phyloP scores from a whole-genome alignment of 169 alveolate genomes.

The Plasmodium vivax region DNA sequence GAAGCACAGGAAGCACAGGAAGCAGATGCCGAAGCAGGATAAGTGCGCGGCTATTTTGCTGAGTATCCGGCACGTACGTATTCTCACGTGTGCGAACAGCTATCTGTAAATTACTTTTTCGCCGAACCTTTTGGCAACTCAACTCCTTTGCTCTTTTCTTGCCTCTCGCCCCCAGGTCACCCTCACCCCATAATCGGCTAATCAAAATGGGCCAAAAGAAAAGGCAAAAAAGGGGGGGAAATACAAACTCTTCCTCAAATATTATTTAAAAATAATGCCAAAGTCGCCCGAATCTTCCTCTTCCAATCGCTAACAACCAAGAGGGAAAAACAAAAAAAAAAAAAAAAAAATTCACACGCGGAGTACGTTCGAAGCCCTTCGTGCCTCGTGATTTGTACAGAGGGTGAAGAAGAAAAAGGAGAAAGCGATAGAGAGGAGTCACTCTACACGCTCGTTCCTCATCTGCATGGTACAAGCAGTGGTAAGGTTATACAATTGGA shows the following conservation, averaged over 20 bases:
- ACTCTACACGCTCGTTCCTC: background rate
- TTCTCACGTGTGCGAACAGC: background rate
- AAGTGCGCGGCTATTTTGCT: background rate
- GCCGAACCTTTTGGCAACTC: background rate
- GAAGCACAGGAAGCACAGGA: background rate
- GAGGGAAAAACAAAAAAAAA: background rate
- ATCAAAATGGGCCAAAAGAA: background rate
- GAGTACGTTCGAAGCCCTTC: background rate
- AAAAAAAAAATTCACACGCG: background rate
- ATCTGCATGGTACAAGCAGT: background rate
- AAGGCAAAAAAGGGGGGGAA: background rate
- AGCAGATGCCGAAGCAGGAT: background rate
- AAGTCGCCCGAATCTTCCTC: background rate
- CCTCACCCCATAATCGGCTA: background rate
- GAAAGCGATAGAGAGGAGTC: background rate
- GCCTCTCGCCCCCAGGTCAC: background rate
- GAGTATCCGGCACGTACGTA: background rate
- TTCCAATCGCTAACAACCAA: background rate
- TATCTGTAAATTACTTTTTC: background rate
- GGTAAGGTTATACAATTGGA: background rate
- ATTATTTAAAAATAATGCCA: background rate
- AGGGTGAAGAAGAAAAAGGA: background rate
- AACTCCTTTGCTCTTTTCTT: background rate
- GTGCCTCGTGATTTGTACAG: background rate
- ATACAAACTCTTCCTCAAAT: background rate